phyloP scores from a whole-genome alignment of 2,329 filamentous ascomycete species.

The Cladophialophora carrionii region DNA sequence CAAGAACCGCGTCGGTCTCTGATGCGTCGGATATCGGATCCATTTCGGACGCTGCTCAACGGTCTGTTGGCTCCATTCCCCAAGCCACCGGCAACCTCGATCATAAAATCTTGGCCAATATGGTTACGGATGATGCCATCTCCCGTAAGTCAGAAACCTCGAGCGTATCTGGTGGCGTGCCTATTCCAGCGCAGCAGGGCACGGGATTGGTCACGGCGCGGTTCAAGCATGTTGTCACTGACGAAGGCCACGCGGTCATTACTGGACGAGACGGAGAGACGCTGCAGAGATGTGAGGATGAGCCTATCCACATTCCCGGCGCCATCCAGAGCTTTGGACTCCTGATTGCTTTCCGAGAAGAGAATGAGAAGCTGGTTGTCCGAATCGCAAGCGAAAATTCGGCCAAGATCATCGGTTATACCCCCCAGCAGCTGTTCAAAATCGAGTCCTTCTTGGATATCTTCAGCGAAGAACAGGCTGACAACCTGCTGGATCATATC shows the following conservation, averaged over 20 bases:
- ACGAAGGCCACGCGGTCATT: constrained; percentile 79
- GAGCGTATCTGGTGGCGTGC: constrained; percentile 28
- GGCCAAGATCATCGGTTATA: constrained; percentile 72
- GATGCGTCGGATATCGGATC: constrained; percentile 12
- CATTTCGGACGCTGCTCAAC: neutral
- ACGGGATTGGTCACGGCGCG: constrained; percentile 65
- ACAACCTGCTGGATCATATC: constrained; percentile 81
- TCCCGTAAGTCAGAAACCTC: constrained; percentile 30
- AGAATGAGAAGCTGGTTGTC: constrained; percentile 70
- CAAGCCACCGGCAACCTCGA: constrained; percentile 12
- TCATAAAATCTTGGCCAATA: constrained; percentile 18
- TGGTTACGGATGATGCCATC: constrained; percentile 20
- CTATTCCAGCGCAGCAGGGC: constrained; percentile 15
- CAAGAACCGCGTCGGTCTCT: constrained; percentile 5
- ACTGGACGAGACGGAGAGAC: constrained; percentile 73
- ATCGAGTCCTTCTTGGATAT: constrained; percentile 80
- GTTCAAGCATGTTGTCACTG: constrained; percentile 76
- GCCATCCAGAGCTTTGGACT: constrained; percentile 80
- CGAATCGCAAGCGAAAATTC: constrained; percentile 83
- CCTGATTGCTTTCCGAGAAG: constrained; percentile 73
- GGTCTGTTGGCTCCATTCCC: neutral
- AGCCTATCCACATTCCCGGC: constrained; percentile 85
- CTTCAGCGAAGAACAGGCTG: constrained; percentile 77
- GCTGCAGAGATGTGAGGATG: constrained; percentile 82
- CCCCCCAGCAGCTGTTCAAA: constrained; percentile 73